Percentiles rank a stretch among this genome's conserved stretches.
phyloP scores from a whole-genome alignment of 2,329 filamentous ascomycete genomes.

The Aspergillus sp. region DNA sequence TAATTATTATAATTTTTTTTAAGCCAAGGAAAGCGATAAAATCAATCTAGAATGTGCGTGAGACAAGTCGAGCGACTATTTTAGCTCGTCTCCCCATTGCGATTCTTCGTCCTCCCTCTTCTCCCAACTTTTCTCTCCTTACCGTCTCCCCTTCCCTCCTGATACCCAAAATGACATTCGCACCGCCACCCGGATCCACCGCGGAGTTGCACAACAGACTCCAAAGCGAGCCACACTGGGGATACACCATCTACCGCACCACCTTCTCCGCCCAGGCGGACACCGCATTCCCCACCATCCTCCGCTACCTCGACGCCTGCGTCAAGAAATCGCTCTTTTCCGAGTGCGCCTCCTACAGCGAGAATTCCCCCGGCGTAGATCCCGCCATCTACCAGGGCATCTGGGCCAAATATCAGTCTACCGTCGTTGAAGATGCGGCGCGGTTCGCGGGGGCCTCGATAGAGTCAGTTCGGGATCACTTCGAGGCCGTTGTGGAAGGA shows the following conservation, averaged over 20 bases:
- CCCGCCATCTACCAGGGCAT: background rate
- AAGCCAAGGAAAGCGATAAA: too few species aligned
- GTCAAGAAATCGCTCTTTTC: slow-evolving; percentile 8
- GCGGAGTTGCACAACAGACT: background rate
- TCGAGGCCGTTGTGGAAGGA: background rate
- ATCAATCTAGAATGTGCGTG: too few species aligned
- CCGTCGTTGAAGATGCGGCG: slow-evolving; percentile 11
- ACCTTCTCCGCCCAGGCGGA: slow-evolving; percentile 13
- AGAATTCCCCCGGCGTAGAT: background rate
- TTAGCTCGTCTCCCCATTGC: too few species aligned
- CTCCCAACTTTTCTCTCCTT: too few species aligned
- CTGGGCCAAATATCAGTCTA: slow-evolving; percentile 12
- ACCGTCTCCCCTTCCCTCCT: too few species aligned
- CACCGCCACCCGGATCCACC: too few species aligned
- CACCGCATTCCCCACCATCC: slow-evolving; percentile 7
- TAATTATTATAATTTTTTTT: too few species aligned
- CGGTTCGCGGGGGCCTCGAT: slow-evolving; percentile 6
- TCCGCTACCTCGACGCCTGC: slow-evolving; percentile 12
- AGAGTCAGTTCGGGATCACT: slow-evolving; percentile 13
- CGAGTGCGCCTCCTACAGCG: background rate
- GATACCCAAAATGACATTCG: too few species aligned
- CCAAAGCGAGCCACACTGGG: slow-evolving; percentile 6
- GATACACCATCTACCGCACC: slow-evolving; percentile 15
- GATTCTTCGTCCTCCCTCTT: too few species aligned
- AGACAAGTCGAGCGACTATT: too few species aligned